Conservation (phyloP, 2,329 filamentous ascomycete genomes). For the Xylariaceae sp. region DNA sequence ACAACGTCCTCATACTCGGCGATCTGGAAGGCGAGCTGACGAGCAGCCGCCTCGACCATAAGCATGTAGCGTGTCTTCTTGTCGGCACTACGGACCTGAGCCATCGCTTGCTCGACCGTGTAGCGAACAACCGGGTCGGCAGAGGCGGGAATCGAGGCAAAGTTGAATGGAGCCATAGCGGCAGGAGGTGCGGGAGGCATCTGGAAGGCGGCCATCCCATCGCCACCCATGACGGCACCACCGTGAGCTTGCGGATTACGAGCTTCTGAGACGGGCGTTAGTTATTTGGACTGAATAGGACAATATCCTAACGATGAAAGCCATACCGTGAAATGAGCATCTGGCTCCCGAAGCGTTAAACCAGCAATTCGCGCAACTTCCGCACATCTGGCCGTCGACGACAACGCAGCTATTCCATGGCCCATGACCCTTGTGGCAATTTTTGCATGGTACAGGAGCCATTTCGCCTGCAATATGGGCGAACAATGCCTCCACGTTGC, state of each 20-base stretch:
- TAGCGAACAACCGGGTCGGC: slow-evolving; percentile 37
- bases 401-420: slow-evolving; percentile 57
- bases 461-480: slow-evolving; percentile 51
- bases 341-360: slow-evolving; percentile 57
- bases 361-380: slow-evolving; percentile 61
- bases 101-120: slow-evolving; percentile 42
- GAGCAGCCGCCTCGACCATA: slow-evolving; percentile 49
- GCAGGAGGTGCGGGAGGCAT: slow-evolving; percentile 25
- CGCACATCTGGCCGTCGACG: slow-evolving; percentile 57
- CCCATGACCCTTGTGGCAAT: slow-evolving; percentile 56
- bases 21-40: slow-evolving; percentile 50
- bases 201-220: slow-evolving; percentile 22
- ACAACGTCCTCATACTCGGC: slow-evolving; percentile 44
- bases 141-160: slow-evolving; percentile 26
- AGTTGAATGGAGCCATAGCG: slow-evolving; percentile 27
- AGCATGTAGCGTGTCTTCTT: slow-evolving; percentile 42
- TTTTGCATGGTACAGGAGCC: slow-evolving; percentile 49
- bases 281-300: background rate
- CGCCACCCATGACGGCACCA: slow-evolving; percentile 24
- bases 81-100: slow-evolving; percentile 39
- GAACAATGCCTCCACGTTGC: slow-evolving; percentile 57
- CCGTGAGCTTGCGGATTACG: slow-evolving; percentile 37
- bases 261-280: slow-evolving; percentile 33
- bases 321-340: slow-evolving; percentile 57
- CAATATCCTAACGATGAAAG: background rate